Conservation (phyloP, 805 yeast species). For the Millerago galiae region DNA sequence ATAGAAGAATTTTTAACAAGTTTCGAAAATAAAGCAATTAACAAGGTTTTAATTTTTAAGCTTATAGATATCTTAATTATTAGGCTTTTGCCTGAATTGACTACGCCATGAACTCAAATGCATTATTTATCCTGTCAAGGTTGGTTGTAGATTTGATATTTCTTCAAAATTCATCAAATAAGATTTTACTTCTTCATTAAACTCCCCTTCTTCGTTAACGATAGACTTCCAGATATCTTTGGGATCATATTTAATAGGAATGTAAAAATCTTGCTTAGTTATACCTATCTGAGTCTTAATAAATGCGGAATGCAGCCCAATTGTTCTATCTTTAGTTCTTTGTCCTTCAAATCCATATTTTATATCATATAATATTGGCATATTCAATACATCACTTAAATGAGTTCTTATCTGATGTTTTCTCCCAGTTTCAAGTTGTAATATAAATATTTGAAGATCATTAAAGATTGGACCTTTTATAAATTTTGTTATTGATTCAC, state of each 20-base stretch:
- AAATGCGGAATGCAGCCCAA: conserved; percentile 34
- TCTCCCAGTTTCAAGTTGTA: conserved; percentile 32
- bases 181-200: conserved; percentile 16
- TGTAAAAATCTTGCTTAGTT: neutral
- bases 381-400: conserved; percentile 15
- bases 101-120: neutral
- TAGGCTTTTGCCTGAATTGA: conserved; percentile 33
- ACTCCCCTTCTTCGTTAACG: conserved; percentile 22
- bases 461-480: conserved; percentile 8
- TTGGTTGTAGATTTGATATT: no score
- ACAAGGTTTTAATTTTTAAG: conserved; percentile 36
- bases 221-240: conserved; percentile 24
- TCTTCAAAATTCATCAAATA: conserved; percentile 20
- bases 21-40: conserved; percentile 32
- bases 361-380: conserved; percentile 28
- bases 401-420: conserved; percentile 36
- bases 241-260: conserved; percentile 14
- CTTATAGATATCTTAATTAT: conserved; percentile 36
- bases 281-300: conserved; percentile 28
- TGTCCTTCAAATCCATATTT: conserved; percentile 18
- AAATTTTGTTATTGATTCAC: conserved; percentile 13
- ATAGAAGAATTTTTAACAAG: conserved; percentile 28
- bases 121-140: neutral
- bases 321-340: conserved; percentile 7
- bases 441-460: conserved; percentile 19